phyloP scores from a whole-genome alignment of 164 flowering plant genomes.

The Umbellularia californica region DNA sequence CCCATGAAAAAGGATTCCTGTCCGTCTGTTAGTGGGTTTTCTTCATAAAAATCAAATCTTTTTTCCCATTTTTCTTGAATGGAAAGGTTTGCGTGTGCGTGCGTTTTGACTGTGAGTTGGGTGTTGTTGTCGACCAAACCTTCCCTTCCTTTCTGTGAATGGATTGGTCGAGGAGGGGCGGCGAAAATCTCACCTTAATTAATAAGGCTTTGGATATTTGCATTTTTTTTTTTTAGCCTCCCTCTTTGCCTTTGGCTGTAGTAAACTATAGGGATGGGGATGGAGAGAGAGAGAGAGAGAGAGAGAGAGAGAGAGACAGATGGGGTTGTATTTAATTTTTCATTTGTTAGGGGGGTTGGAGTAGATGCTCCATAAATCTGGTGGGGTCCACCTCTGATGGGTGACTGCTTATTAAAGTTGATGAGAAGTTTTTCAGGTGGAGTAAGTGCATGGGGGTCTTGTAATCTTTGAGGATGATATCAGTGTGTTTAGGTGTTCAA shows the following conservation, averaged over 20 bases:
- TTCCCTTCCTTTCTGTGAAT: constrained; percentile 7
- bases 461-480: neutral
- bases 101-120: constrained; percentile 29
- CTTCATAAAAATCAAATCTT: neutral
- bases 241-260: too few species aligned
- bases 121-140: constrained; percentile 48
- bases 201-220: too few species aligned
- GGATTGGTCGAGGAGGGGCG: neutral
- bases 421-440: neutral
- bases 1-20: neutral
- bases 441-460: neutral
- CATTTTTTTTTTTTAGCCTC: too few species aligned
- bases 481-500: neutral
- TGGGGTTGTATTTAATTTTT: neutral
- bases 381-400: neutral
- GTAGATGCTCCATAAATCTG: neutral
- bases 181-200: neutral
- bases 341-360: neutral
- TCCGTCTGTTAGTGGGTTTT: neutral
- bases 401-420: neutral
- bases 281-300: too few species aligned
- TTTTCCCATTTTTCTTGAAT: neutral
- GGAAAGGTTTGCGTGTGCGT: neutral
- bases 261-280: too few species aligned
- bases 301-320: neutral